Evolutionary conservation across 306 rosid species (phyloP).

Genomic region (Alnus rubra): DNA sequence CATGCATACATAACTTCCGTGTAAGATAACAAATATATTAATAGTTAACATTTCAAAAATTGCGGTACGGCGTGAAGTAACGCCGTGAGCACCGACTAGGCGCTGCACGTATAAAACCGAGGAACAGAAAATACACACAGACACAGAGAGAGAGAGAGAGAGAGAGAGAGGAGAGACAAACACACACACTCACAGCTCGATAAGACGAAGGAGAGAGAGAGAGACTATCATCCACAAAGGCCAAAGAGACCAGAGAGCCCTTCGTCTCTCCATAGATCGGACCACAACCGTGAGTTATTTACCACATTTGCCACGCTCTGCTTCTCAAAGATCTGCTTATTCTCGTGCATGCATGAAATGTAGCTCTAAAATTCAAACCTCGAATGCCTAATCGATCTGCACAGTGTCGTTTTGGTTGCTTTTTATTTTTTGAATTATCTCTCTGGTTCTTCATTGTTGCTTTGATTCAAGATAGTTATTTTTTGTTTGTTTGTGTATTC

Average conservation of each 20-base stretch:
- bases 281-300: slow-evolving; percentile 46
- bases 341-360: slow-evolving; percentile 23
- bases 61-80: slow-evolving; percentile 50
- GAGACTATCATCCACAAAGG: neutral
- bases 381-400: slow-evolving; percentile 14
- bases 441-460: neutral
- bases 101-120: slow-evolving; percentile 35
- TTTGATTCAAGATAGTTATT: neutral
- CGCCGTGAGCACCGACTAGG: slow-evolving; percentile 70
- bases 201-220: slow-evolving; percentile 9
- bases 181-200: slow-evolving; percentile 33
- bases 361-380: slow-evolving; percentile 2
- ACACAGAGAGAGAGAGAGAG: neutral
- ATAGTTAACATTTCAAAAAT: neutral
- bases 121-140: slow-evolving; percentile 34
- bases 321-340: slow-evolving; percentile 14
- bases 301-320: slow-evolving; percentile 18
- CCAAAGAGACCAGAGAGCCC: neutral
- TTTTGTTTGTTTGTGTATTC: neutral
- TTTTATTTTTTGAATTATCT: slow-evolving; percentile 8
- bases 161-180: neutral
- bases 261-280: slow-evolving; percentile 49
- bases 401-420: neutral
- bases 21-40: too few species aligned
- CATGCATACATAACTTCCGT: too few species aligned